Percentiles rank a stretch among this genome's conserved stretches.
Conservation (phyloP, 805 yeast genomes). For the Kuraishia cidri region DNA sequence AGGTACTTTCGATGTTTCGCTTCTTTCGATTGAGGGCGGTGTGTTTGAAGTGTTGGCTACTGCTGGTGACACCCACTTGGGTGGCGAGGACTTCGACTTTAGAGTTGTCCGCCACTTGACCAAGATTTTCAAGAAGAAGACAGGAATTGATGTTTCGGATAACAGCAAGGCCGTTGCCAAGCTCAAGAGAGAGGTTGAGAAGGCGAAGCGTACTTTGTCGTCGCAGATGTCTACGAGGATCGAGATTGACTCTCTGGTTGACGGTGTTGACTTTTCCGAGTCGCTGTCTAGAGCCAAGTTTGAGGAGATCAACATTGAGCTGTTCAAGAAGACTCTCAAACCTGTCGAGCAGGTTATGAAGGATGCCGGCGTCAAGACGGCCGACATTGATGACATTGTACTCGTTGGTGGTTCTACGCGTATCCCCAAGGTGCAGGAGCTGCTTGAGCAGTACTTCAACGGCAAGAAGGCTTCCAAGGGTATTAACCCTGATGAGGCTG, state of each 20-base stretch:
- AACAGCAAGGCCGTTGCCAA: conserved; percentile 86
- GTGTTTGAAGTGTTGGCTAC: conserved; percentile 90
- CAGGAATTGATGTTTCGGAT: conserved; percentile 71
- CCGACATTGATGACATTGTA: conserved; percentile 89
- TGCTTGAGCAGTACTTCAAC: conserved; percentile 81
- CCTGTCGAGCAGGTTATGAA: conserved; percentile 95
- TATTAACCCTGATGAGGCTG: conserved; percentile 99
- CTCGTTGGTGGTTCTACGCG: conserved; percentile 99
- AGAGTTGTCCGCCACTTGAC: conserved; percentile 82
- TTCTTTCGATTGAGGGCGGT: conserved; percentile 83
- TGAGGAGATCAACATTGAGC: conserved; percentile 89
- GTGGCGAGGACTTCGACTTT: conserved; percentile 95
- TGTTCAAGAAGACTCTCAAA: conserved; percentile 89
- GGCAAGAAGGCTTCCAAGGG: conserved; percentile 97
- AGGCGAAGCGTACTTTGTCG: conserved; percentile 94
- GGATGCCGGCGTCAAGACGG: conserved; percentile 83
- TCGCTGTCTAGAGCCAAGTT: conserved; percentile 95
- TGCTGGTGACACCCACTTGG: conserved; percentile 94
- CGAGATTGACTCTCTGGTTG: conserved; percentile 91
- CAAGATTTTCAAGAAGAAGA: conserved; percentile 87
- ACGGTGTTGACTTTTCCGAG: conserved; percentile 94
- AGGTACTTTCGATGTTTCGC: conserved; percentile 93
- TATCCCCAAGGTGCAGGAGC: conserved; percentile 96
- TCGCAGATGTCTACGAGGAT: conserved; percentile 93
- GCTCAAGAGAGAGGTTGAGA: conserved; percentile 95